Evolutionary conservation across 2,329 filamentous ascomycete species (phyloP).

Genomic region (Emmonsiellopsis sp.): DNA sequence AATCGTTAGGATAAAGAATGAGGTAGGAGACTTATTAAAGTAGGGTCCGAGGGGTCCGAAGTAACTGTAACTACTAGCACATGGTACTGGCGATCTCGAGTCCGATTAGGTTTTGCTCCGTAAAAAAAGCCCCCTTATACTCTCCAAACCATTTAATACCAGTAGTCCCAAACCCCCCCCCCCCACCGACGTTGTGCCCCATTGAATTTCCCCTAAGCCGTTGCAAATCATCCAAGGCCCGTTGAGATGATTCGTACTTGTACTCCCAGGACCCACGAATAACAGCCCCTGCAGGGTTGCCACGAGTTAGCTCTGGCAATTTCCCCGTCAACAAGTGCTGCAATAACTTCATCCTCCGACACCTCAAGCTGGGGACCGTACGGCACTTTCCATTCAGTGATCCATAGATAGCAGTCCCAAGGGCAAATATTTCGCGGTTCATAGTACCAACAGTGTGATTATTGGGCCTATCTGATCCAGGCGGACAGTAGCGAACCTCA

Average conservation of each 20-base stretch:
- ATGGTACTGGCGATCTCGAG: neutral
- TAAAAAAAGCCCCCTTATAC: neutral
- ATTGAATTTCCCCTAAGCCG: neutral
- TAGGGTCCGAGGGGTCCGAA: too few relatives aligned
- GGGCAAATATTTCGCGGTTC: conserved; percentile 8
- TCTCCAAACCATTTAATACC: neutral
- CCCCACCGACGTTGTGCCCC: neutral
- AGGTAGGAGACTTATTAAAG: too few relatives aligned
- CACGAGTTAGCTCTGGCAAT: conserved; percentile 2
- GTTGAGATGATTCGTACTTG: conserved; percentile 3
- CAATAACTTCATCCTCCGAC: conserved; percentile 4
- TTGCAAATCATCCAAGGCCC: conserved; percentile 4
- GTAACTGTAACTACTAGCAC: neutral
- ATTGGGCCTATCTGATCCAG: conserved; percentile 4
- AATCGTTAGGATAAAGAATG: too few relatives aligned
- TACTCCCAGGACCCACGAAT: conserved; percentile 2
- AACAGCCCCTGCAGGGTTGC: conserved; percentile 3
- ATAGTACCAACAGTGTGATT: conserved; percentile 3
- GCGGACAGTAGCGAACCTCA: conserved; percentile 7
- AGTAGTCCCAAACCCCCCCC: neutral
- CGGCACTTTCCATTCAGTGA: conserved; percentile 5
- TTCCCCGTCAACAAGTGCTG: conserved; percentile 1
- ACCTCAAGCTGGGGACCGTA: conserved; percentile 2
- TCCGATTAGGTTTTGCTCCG: neutral
- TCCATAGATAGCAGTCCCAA: conserved; percentile 5